Conservation (phyloP, 2,329 filamentous ascomycete genomes). For the Mycocentrospora acerina region DNA sequence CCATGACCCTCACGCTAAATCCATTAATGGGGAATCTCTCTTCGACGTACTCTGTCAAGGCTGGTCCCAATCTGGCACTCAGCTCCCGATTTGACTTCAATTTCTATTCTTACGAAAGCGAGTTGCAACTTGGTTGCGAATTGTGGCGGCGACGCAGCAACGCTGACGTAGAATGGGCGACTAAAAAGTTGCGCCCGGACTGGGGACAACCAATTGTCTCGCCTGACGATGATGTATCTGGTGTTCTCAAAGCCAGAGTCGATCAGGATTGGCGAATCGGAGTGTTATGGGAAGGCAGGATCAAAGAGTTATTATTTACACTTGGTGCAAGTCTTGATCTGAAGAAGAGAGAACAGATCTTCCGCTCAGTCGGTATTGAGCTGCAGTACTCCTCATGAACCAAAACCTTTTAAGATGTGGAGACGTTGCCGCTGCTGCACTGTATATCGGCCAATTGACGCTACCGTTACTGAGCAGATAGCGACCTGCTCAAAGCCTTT, state of each 20-base stretch:
- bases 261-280: conserved; percentile 87
- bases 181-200: conserved; percentile 45
- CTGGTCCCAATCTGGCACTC: conserved; percentile 77
- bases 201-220: conserved; percentile 39
- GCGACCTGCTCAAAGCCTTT: conserved; percentile 1
- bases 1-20: conserved; percentile 89
- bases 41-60: conserved; percentile 87
- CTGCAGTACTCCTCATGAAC: conserved; percentile 78
- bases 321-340: conserved; percentile 84
- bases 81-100: conserved; percentile 96
- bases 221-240: conserved; percentile 68
- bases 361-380: conserved; percentile 75
- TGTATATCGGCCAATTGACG: conserved; percentile 9
- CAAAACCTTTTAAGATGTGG: conserved; percentile 15
- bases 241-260: conserved; percentile 85
- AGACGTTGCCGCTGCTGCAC: conserved; percentile 7
- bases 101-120: conserved; percentile 96
- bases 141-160: conserved; percentile 70
- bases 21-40: conserved; percentile 92
- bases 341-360: conserved; percentile 72
- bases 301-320: conserved; percentile 91
- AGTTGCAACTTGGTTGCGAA: conserved; percentile 88
- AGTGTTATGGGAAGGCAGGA: conserved; percentile 86
- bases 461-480: neutral
- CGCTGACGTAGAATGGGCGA: conserved; percentile 48